phyloP scores from a whole-genome alignment of 2,329 filamentous ascomycete genomes.

The Corinectria fuckeliana region DNA sequence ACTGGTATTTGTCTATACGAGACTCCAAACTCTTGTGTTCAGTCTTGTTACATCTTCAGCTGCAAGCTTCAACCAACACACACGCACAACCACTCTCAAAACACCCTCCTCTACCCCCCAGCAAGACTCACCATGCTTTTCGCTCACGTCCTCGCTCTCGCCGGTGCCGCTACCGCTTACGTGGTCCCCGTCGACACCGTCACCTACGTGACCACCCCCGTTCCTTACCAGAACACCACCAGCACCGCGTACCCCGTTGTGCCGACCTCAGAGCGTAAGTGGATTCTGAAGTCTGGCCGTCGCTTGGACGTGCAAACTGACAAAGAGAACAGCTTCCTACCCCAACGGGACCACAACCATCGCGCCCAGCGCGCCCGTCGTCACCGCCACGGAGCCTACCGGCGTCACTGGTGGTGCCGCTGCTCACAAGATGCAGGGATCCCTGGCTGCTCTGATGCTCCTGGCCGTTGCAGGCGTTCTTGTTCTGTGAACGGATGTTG shows the following conservation, averaged over 20 bases:
- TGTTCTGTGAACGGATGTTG: conserved; percentile 31
- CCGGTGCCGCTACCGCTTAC: conserved; percentile 31
- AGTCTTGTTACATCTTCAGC: too few relatives aligned
- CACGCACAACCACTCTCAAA: background rate
- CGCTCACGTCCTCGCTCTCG: conserved; percentile 36
- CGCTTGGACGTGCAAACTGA: background rate
- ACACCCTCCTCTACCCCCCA: conserved; percentile 18
- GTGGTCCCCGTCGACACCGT: conserved; percentile 17
- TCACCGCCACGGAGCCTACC: conserved; percentile 6
- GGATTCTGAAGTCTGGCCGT: background rate
- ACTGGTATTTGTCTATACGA: background rate
- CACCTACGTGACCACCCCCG: conserved; percentile 21
- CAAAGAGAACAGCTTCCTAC: conserved; percentile 5
- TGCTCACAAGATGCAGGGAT: conserved; percentile 15
- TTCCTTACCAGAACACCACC: conserved; percentile 17
- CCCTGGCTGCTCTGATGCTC: conserved; percentile 33
- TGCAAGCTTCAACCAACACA: conserved; percentile 2
- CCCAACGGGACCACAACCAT: conserved; percentile 23
- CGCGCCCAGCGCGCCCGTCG: background rate
- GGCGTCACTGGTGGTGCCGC: conserved; percentile 27
- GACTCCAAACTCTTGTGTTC: background rate
- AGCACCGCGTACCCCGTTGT: conserved; percentile 23
- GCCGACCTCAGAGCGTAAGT: conserved; percentile 16
- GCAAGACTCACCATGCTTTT: conserved; percentile 35
- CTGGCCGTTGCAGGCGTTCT: conserved; percentile 30